Percentiles rank a stretch among this genome's conserved stretches.
phyloP scores from a whole-genome alignment of 352 stramenopile genomes.

The Aphanomyces euteiches region DNA sequence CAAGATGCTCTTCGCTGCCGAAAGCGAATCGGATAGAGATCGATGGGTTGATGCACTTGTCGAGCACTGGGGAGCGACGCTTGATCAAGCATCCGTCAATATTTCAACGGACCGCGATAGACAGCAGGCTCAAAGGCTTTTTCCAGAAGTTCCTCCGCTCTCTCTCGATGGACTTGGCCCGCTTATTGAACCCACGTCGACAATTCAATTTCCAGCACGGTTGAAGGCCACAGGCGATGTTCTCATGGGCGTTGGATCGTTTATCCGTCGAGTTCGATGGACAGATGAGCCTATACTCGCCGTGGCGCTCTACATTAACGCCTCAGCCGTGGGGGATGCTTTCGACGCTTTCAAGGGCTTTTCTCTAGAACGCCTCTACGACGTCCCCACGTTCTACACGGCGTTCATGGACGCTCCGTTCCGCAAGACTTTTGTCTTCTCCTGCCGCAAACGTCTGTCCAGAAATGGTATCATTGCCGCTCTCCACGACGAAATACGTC shows the following conservation, averaged over 20 bases:
- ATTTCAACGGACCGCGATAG: slow-evolving; percentile 17
- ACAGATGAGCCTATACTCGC: slow-evolving; percentile 78
- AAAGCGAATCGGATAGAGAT: slow-evolving; percentile 61
- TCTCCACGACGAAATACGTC: slow-evolving; percentile 63
- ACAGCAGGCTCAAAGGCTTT: not conserved
- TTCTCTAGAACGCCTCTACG: slow-evolving; percentile 57
- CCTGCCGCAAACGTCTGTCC: slow-evolving; percentile 69
- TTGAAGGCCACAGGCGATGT: slow-evolving; percentile 64
- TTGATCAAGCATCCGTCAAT: slow-evolving; percentile 23
- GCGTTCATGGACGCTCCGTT: slow-evolving; percentile 55
- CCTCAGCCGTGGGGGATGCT: slow-evolving; percentile 49
- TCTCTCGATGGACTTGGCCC: not conserved
- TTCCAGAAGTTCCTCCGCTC: not conserved
- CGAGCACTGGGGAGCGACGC: slow-evolving; percentile 11
- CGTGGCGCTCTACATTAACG: slow-evolving; percentile 75
- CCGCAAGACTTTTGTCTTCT: slow-evolving; percentile 71
- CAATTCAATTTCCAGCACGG: slow-evolving; percentile 70
- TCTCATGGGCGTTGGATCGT: slow-evolving; percentile 62
- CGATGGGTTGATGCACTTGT: slow-evolving; percentile 79
- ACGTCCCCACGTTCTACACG: slow-evolving; percentile 75
- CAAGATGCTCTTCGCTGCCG: slow-evolving; percentile 69
- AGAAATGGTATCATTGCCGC: slow-evolving; percentile 65
- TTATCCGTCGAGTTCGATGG: slow-evolving; percentile 77
- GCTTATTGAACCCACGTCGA: slow-evolving; percentile 55
- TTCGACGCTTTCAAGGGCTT: slow-evolving; percentile 55